Base-by-base conservation (phyloP, 2,329 filamentous ascomycete species). In the Neurospora sp. region DNA sequence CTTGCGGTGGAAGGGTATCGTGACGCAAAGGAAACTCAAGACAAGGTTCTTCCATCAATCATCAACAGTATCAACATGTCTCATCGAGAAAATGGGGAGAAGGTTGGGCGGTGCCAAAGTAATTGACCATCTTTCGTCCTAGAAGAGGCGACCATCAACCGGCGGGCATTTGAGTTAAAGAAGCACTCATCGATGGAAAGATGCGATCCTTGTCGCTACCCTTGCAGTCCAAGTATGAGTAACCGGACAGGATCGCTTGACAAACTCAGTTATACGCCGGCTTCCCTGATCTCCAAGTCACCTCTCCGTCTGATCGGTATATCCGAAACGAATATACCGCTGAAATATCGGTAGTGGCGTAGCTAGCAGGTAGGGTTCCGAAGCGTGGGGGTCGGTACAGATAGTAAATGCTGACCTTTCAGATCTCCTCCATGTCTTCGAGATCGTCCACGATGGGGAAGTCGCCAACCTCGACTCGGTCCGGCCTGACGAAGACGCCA, bases 371-470 rank as follows among this genome's bases (percentile, higher is more conserved):
- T 46, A 15, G n/a, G 2, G 7, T 28, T 68, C 19, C 3, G 23
- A 33, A n/a, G 9, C 74, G 70, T 67, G 71, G 71, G 71, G 72
- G 23, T 5, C 72, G 73, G 76, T 72, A 71, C 77, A 76, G 75
- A 80, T 77, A 78, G 77, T 80, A 79, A 77, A 80, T 78, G 78
- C 80, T 77, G 78, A 77, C 1, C 52, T 39, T 66, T 81, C 79
- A 90, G 70, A 90, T 91, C 82, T 92, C 90, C 78, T 92, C 91
- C 85, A 93, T 90, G 73, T 92, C 90, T 77, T 93, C 91, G 73
- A 93, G 82, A 76, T 94, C 87, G 78, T 94, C 87, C 71, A 93
- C 83, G 38, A 84, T 83, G 1, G 89, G 88, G 75, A 85, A 96
- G 73, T 94, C 89, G 23, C 92, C 92, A 58, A 89, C 85, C 80